These are phyloP conservation scores for Asterophora parasitica DNA, from an alignment of 768 basidiomycete species.

Conservation along the genomic window DNA sequence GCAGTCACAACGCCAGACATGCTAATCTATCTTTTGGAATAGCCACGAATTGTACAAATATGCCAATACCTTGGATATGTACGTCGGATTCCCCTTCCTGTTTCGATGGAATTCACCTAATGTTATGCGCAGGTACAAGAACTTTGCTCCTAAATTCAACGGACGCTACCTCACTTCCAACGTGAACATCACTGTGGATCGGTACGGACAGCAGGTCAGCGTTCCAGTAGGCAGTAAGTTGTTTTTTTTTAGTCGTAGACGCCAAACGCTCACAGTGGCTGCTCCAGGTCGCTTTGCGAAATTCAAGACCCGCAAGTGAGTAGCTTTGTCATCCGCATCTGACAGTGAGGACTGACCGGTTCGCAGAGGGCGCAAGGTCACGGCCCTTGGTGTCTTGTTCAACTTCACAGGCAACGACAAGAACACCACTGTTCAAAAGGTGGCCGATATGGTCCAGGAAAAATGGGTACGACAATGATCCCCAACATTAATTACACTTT, in stretches of 20 bases:
- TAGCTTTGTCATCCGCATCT: background rate
- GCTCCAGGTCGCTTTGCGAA: conserved; percentile 54
- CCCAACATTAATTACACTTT: too few species aligned
- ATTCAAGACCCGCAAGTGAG: conserved; percentile 70
- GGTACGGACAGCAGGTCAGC: conserved; percentile 29
- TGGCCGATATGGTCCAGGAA: conserved; percentile 75
- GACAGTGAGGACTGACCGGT: background rate
- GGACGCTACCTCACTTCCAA: conserved; percentile 83
- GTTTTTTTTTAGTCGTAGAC: background rate
- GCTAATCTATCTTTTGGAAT: background rate
- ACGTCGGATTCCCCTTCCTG: conserved; percentile 11
- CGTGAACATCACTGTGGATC: conserved; percentile 70
- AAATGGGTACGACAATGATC: conserved; percentile 50
- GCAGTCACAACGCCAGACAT: too few species aligned
- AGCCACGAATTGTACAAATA: conserved; percentile 85
- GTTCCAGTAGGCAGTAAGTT: conserved; percentile 34
- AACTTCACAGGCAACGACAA: conserved; percentile 69
- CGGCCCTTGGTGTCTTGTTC: conserved; percentile 75
- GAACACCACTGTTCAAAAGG: conserved; percentile 73
- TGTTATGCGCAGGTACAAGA: conserved; percentile 41
- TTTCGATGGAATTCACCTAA: background rate
- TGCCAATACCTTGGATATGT: conserved; percentile 64
- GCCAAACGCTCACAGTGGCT: background rate
- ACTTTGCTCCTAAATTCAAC: conserved; percentile 57
- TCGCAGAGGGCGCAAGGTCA: conserved; percentile 60